Base-by-base conservation (phyloP, 2,329 filamentous ascomycete genomes). In the Clonostachys sp. region DNA sequence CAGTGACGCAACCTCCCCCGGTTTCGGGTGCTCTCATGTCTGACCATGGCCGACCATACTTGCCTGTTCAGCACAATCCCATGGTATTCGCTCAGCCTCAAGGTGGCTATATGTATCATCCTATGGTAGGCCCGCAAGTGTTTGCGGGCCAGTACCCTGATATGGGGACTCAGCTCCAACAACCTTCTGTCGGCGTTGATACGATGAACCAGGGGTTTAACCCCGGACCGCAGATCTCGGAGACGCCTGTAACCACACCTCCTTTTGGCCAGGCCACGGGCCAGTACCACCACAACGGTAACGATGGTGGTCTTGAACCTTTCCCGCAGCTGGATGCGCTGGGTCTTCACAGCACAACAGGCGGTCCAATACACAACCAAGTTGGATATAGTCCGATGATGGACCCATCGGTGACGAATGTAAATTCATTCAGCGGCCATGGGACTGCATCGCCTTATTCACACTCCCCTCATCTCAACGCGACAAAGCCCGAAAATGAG, bases 391-490 rank as follows among this genome's bases (percentile, higher is more conserved):
- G 62, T 10, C 51, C 56, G 34, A 60, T 64, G 45, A 56, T 65
- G 47, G 57, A 59, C 35, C 56, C 60, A n/a, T 58, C 59, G 33
- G 65, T 60, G 42, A 58, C 57, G 12, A 59, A 63, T 45, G 60
- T 57, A n/a, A 67, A 64, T 49, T 63, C 65, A 5, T 69, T 64
- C 41, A 63, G 62, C 42, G 65, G 62, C 6, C 64, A 67, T 41
- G 66, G 63, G 39, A 63, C 64, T 5, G 49, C 57, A 30, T 67
- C 65, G 34, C 61, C 61, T 9, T 69, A 64, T 50, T 56, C 60
- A 17, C 59, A 61, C 44, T 67, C 65, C 34, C 64, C 66, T 34
- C 62, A 64, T 41, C 50, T 58, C 41, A 57, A 60, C 45, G 51
- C 44, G 56, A 53, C 20, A 56, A 51, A 47, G 53, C 45, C 13